Conservation (phyloP, 768 basidiomycete genomes). For the Omphalotus guepiniiformis region DNA sequence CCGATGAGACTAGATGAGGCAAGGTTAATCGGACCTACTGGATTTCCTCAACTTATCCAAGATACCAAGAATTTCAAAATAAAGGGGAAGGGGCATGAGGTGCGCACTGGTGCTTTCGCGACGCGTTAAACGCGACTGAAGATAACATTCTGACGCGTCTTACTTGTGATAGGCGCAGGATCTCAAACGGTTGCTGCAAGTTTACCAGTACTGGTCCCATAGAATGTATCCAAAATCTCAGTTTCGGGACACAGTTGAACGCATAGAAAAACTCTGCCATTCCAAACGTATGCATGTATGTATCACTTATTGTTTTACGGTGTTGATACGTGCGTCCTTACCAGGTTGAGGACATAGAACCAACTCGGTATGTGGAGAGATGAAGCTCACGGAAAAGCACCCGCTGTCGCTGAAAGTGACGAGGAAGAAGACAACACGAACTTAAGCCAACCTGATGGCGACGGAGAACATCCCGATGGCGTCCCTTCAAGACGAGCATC, state of each 20-base stretch:
- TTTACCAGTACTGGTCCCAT: constrained; percentile 96
- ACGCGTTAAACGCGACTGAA: not conserved
- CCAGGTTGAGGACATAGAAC: constrained; percentile 41
- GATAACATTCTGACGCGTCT: not conserved
- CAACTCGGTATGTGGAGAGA: constrained; percentile 76
- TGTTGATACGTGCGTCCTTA: not conserved
- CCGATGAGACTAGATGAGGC: constrained; percentile 69
- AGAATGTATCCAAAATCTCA: constrained; percentile 85
- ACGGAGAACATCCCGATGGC: constrained; percentile 15
- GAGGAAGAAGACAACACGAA: constrained; percentile 16
- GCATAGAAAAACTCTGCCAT: constrained; percentile 87
- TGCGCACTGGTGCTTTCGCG: constrained; percentile 25
- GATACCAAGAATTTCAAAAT: constrained; percentile 74
- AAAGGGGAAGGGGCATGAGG: constrained; percentile 93
- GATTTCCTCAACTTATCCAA: constrained; percentile 77
- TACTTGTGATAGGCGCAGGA: constrained; percentile 74
- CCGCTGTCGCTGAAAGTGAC: constrained; percentile 19
- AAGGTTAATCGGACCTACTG: constrained; percentile 64
- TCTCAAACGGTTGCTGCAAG: constrained; percentile 70
- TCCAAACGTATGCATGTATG: constrained; percentile 82
- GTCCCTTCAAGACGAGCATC: constrained; percentile 10
- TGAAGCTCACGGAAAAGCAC: constrained; percentile 43
- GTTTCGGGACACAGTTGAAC: constrained; percentile 80
- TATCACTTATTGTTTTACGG: constrained; percentile 12
- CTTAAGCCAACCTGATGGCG: constrained; percentile 21